Base-by-base conservation (phyloP, 1,284 basidiomycete genomes). In the Leccinum fallax region DNA sequence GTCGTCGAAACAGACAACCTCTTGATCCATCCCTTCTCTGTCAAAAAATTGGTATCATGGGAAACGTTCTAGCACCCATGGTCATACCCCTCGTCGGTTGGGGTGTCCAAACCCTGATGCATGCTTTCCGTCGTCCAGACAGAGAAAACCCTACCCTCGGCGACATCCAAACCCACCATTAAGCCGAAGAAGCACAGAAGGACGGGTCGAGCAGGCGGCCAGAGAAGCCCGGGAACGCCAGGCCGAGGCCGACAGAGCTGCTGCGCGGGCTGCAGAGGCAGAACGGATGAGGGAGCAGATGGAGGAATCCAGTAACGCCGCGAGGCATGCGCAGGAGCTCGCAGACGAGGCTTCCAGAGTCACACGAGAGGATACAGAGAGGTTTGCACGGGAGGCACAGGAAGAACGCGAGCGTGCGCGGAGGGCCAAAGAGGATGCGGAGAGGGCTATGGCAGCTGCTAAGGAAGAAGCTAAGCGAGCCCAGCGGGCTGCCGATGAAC, bases 391-490 rank as follows among this genome's bases (percentile, higher is more conserved):
- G 38, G 58, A 63, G 32, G 66, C 63, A 1, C 19, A 38, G 43
- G 55, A 58, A 21, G 67, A 68, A 19, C 51, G 58, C 0, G 57
- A 62, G 10, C 64, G 66, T 7, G 54, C 65, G 0, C 24, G 38
- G n/a, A 59, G 53, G 34, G 34, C 64, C 2, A 53, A 43, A 16
- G 59, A 69, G 49, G 60, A 65, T 2, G 69, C 69, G 3, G 54
- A 55, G 38, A 59, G 19, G 49, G 61, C 52, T 5, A 57, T 61
- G 3, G 34, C 5, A 3, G 58, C 53, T n/a, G 69, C 57, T 16
- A 55, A 5, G 49, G 55, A 61, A 48, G 43, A 48, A 11, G 43
- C 43, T 0, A 2, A 48, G 43, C n/a, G n/a, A 21, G 43, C 43
- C 5, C 43, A 48, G 11, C 24, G 24, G 24, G 24, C 24, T 24